Base-by-base conservation (phyloP, 106 monocot species). In the Alisma plantagoaquatica region DNA sequence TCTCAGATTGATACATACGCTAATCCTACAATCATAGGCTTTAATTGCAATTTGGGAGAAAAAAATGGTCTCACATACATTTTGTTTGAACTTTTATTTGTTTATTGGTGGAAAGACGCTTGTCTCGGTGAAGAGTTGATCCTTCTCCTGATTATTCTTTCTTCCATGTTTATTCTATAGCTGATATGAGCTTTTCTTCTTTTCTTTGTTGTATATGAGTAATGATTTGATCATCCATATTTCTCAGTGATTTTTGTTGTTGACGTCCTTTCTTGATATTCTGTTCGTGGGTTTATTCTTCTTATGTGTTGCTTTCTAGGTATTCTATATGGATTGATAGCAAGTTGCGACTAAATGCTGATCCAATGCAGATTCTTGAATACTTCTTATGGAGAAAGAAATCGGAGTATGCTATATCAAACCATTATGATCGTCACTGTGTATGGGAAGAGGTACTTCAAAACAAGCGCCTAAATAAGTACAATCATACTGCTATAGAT, bases 301-400 rank as follows among this genome's bases (percentile, higher is more conserved):
- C 9, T 38, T 38, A 38, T 38, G 6, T 38, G 14, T 6, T 43
- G 3, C 17, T 14, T 26, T 28, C 46, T 64, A 93, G 93, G 69
- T 93, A 75, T 57, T 93, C 93, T 25, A 83, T 93, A 61, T 93
- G 93, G 93, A 51, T 93, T 38, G 93, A 93, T 64, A 93, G 93
- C 49, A 87, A 93, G 71, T 53, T 93, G 77, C 76, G 83, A 30
- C 77, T 93, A 23, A 26, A 80, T 14, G 44, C 74, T 57, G 92
- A 93, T 61, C 92, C 87, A 4, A 61, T 87, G 66, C 74, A 64
- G 22, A 83, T 93, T 29, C 51, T 93, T 33, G 93, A 93, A 57
- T 80, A 83, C 29, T 93, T 93, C 46, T 58, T 87, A 46, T 93
- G 87, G 93, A 43, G 87, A 35, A 74, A 56, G 27, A 64, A 60